These are phyloP conservation scores for Phaeosphaeriaceae sp. DNA, from an alignment of 2,329 filamentous ascomycete genomes.

Conservation along the genomic window DNA sequence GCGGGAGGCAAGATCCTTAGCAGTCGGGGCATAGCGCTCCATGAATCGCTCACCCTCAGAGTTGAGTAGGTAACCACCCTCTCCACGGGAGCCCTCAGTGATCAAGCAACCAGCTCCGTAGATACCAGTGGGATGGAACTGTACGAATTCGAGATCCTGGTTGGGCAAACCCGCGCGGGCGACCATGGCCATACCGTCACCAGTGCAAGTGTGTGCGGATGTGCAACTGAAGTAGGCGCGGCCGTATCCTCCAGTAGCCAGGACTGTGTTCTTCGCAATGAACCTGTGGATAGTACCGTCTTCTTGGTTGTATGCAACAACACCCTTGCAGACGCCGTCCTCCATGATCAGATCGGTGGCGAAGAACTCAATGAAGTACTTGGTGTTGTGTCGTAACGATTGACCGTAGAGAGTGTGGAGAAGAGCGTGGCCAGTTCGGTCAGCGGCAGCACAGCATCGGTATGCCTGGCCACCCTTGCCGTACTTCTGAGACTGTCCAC, in stretches of 20 bases:
- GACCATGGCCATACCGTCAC: slow-evolving; percentile 99
- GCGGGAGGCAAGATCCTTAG: slow-evolving; percentile 95
- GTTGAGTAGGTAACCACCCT: slow-evolving; percentile 97
- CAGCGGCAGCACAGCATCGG: slow-evolving; percentile 93
- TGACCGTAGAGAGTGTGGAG: slow-evolving; percentile 98
- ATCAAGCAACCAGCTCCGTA: slow-evolving; percentile 96
- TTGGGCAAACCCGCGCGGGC: slow-evolving; percentile 96
- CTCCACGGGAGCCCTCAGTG: slow-evolving; percentile 95
- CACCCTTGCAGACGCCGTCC: slow-evolving; percentile 94
- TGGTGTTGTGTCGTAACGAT: slow-evolving; percentile 95
- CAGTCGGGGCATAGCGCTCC: slow-evolving; percentile 97
- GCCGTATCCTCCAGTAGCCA: slow-evolving; percentile 96
- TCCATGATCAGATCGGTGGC: slow-evolving; percentile 97
- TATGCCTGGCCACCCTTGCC: slow-evolving; percentile 98
- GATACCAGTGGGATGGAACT: slow-evolving; percentile 99
- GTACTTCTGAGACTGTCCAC: slow-evolving; percentile 93
- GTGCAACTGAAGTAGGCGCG: slow-evolving; percentile 99
- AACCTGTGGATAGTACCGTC: slow-evolving; percentile 97
- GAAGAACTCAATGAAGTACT: slow-evolving; percentile 99
- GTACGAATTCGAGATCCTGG: slow-evolving; percentile 99
- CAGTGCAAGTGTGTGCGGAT: slow-evolving; percentile 96
- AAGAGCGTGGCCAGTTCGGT: slow-evolving; percentile 95
- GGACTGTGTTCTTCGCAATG: slow-evolving; percentile 93
- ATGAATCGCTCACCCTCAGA: slow-evolving; percentile 98
- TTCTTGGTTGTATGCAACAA: slow-evolving; percentile 98